A percentile compares a stretch with the other conserved stretches of the same genome.
Evolutionary conservation across 257 asterid genomes (phyloP).

Genomic region (Nicotiana benthamiana): DNA sequence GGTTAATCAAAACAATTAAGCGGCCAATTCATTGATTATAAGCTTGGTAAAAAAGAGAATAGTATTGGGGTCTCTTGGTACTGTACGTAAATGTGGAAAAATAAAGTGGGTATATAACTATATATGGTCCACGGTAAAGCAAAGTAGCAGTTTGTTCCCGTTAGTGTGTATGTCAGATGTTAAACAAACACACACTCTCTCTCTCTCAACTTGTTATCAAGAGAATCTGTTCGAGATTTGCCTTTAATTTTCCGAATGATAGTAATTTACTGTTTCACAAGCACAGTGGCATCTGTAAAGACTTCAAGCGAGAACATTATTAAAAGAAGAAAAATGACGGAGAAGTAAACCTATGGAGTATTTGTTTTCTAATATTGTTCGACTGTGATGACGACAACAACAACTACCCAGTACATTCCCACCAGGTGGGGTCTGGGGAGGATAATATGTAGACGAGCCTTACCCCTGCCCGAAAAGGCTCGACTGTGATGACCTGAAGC

Average conservation of each 20-base stretch:
- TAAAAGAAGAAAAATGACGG: background rate
- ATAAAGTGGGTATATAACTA: conserved; percentile 16
- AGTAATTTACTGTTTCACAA: background rate
- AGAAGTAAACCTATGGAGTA: background rate
- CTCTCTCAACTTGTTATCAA: background rate
- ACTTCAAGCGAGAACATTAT: too few species aligned
- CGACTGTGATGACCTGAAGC: background rate
- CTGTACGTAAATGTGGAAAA: conserved; percentile 4
- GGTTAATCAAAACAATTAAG: background rate
- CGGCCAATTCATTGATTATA: background rate
- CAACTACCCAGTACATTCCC: too few species aligned
- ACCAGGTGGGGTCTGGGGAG: too few species aligned
- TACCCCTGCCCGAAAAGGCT: too few species aligned
- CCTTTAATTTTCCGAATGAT: background rate
- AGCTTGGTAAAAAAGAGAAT: background rate
- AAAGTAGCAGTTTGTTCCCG: conserved; percentile 17
- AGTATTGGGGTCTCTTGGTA: background rate
- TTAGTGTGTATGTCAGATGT: conserved; percentile 23
- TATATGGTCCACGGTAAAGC: conserved; percentile 28
- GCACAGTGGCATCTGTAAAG: background rate
- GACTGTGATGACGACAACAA: too few species aligned
- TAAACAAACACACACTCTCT: background rate
- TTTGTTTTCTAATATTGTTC: background rate
- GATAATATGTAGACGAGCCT: too few species aligned
- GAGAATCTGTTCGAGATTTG: conserved; percentile 4